Base-by-base conservation (phyloP, 1,284 basidiomycete species). In the Neonothopanus nambi region DNA sequence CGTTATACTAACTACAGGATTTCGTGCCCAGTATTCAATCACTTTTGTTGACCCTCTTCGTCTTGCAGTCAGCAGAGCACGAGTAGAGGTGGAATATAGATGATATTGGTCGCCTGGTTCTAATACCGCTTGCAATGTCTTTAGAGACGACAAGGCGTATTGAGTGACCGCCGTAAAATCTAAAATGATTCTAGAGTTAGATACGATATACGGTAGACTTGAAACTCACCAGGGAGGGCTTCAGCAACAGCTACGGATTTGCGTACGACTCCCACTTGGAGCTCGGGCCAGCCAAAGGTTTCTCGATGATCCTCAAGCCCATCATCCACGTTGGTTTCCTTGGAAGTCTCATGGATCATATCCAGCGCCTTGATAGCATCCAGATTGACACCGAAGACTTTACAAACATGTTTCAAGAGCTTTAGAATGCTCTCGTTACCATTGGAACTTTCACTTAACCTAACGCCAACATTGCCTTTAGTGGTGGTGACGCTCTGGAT, bases 181-280 rank as follows among this genome's bases (percentile, higher is more conserved):
- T 93, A 52, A 20, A 48, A 61, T 44, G 62, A 41, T 18, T 45
- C 35, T 15, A 52, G 7, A 33, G 48, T 24, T 54, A 35, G 51
- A 51, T 51, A 37, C 37, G 15, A 56, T 54, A n/a, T 35, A 36
- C 21, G 21, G 39, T 24, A 35, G 17, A 52, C 42, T 17, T 24
- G 51, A 56, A 6, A 74, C 79, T 55, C 60, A 90, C 95, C 93
- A 54, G 93, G 91, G n/a, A 98, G 72, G 15, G 91, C 84, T 69
- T 98, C 94, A 3, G 93, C 90, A 9, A 98, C 85, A 0, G 89
- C 85, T 30, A 98, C 87, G 0, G 93, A 91, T 65, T 98, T 95
- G 44, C 94, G 84, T 35, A 98, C 79, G 28, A 96, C 84, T 28
- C 92, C 92, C 28, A 96, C 81, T 70, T 98, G 95, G 44, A 98